Evolutionary conservation across 768 basidiomycete species (phyloP).

Genomic region (Crassisporium funariophilum): DNA sequence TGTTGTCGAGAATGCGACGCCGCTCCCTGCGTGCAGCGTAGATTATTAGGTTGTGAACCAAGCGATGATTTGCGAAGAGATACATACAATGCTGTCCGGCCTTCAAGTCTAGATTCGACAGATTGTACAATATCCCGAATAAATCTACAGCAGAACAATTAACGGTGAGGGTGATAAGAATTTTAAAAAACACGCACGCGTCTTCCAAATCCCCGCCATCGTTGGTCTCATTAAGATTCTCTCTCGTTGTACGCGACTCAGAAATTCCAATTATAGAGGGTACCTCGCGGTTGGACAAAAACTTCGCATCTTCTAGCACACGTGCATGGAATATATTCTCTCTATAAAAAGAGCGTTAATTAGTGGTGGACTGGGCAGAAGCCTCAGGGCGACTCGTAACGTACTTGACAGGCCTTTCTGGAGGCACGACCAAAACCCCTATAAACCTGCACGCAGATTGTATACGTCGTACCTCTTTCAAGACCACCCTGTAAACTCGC

Average conservation of each 20-base stretch:
- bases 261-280: constrained; percentile 4
- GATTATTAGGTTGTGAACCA: not conserved
- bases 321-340: constrained; percentile 16
- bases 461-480: not conserved
- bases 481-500: not conserved
- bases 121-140: constrained; percentile 8
- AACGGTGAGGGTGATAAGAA: not conserved
- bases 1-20: too few relatives aligned
- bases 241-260: not conserved
- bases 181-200: not conserved
- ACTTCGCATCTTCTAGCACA: constrained; percentile 16
- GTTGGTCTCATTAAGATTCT: not conserved
- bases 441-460: constrained; percentile 3
- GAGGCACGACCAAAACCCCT: not conserved
- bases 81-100: not conserved
- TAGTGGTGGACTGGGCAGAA: not conserved
- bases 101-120: not conserved
- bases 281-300: constrained; percentile 6
- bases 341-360: constrained; percentile 1
- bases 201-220: not conserved
- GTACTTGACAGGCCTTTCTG: not conserved
- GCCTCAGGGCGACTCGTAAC: not conserved
- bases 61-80: not conserved
- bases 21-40: not conserved
- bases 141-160: not conserved